phyloP scores from a whole-genome alignment of 768 basidiomycete species.

The Crucibulum laeve region DNA sequence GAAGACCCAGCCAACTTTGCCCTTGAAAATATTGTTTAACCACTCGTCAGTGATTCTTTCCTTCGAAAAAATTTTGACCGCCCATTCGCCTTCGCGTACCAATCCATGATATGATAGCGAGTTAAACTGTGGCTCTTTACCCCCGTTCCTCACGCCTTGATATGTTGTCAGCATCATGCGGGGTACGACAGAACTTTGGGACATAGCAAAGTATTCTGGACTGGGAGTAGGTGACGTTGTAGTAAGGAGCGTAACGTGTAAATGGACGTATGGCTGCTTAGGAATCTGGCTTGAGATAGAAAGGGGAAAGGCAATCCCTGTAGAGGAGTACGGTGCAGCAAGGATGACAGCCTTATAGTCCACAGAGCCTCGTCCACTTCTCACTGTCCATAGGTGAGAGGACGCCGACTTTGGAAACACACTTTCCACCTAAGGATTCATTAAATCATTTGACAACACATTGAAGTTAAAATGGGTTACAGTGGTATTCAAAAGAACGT shows the following conservation, averaged over 20 bases:
- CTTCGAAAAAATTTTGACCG: constrained; percentile 86
- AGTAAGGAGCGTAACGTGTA: constrained; percentile 88
- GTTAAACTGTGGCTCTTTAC: constrained; percentile 75
- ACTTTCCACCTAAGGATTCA: constrained; percentile 39
- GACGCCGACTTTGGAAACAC: constrained; percentile 40
- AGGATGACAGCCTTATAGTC: constrained; percentile 77
- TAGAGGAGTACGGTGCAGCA: constrained; percentile 80
- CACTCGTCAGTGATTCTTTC: constrained; percentile 62
- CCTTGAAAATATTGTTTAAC: constrained; percentile 60
- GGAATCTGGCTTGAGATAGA: constrained; percentile 52
- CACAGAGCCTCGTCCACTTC: constrained; percentile 38
- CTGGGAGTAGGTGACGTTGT: constrained; percentile 63
- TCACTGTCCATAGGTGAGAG: constrained; percentile 49
- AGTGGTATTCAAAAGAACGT: constrained; percentile 63
- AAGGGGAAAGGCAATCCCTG: constrained; percentile 49
- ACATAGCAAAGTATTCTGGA: constrained; percentile 66
- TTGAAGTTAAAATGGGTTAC: constrained; percentile 31
- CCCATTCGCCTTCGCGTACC: constrained; percentile 54
- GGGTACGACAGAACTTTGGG: constrained; percentile 42
- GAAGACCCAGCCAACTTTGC: constrained; percentile 73
- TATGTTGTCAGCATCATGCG: constrained; percentile 69
- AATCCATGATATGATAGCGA: constrained; percentile 78
- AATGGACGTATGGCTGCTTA: constrained; percentile 70
- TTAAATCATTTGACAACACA: constrained; percentile 3
- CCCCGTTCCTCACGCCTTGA: constrained; percentile 50